Base-by-base conservation (phyloP, 2,329 filamentous ascomycete species). In the Coniochaeta ligniaria region DNA sequence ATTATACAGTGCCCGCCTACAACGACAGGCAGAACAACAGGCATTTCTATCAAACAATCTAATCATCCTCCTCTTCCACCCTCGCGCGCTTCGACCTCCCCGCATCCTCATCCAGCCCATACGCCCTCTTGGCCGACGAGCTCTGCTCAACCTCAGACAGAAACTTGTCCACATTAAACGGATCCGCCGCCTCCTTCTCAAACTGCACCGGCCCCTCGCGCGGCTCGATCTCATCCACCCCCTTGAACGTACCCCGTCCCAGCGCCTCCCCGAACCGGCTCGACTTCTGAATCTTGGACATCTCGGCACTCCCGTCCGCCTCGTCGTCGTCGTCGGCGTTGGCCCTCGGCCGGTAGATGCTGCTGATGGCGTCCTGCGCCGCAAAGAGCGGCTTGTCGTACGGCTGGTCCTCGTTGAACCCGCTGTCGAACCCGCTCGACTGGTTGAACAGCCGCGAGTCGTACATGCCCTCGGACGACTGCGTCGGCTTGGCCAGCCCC, bases 311-410 rank as follows among this genome's bases (percentile, higher is more conserved):
- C 0, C 90, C 94, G 0, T 84, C 89, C 41, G 89, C 92, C 57
- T 92, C 91, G 60, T 90, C 89, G 20, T 91, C 88, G 52, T 92
- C 91, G 57, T 88, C 89, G 69, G 88, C 85, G 60, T 88, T 87
- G 26, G 89, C 85, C 24, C 84, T 84, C 1, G 94, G 92, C 36
- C 92, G 84, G 75, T 99, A 99, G 66, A 99, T 98, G 73, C 88
- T 94, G 76, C 86, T 95, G 68, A 97, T 92, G 9, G 92, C 94
- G 71, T 98, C 94, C 72, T 97, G 92, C 16, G 95, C 94, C 0
- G 93, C 93, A 72, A 99, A 99, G 8, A 99, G 80, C 22, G 95
- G 95, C 76, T 98, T 98, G 74, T 98, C 95, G 77, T 98, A 99
- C 0, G 88, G 87, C 71, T 99, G 95, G 73, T 99, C 95, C 74